Base-by-base conservation (phyloP, 306 rosid species). In the Quercus parvula region DNA sequence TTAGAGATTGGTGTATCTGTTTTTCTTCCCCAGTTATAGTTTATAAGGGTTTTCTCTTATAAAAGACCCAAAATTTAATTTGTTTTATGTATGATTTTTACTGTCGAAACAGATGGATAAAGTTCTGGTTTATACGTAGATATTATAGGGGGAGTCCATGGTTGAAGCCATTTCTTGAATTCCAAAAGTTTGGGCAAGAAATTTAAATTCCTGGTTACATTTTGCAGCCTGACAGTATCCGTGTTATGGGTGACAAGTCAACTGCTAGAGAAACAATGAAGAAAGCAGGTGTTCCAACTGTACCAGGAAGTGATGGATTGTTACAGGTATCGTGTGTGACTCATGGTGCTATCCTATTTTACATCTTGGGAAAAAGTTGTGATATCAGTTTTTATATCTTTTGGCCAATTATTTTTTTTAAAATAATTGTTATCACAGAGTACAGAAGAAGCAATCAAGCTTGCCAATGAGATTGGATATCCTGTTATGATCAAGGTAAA, bases 401-500 rank as follows among this genome's bases (percentile, higher is more conserved):
- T 74, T 82, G 73, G 19, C 14, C 15, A 46, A 46, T 18, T 24
- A 24, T 44, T 76, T 41, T 61, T 78, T 64, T 3, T 3, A 73
- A 69, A 57, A n/a, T 20, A 56, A 73, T 84, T 71, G 70, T 71
- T 75, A 76, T 73, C 17, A 75, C 94, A 95, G 99, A 93, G 74
- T 87, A 93, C 92, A 1, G 99, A 95, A 82, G 99, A 95, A 89
- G 99, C 85, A 76, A 78, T 95, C 78, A 91, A 55, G 86, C 87
- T 95, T 78, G 97, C 99, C 41, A 12, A 86, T 66, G 99, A 93
- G 88, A 95, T 95, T 88, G 99, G 99, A 71, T 95, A 73, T 78
- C 99, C 99, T 5, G 99, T 95, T 70, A 93, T 95, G 99, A 95
- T 95, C 86, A 95, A 95, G 97, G 99, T 95, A 83, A 77, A 66